Evolutionary conservation across 768 basidiomycete genomes (phyloP), one percentile per base, ranked within the genome.

Genomic region (Auricularia heimuer): DNA sequence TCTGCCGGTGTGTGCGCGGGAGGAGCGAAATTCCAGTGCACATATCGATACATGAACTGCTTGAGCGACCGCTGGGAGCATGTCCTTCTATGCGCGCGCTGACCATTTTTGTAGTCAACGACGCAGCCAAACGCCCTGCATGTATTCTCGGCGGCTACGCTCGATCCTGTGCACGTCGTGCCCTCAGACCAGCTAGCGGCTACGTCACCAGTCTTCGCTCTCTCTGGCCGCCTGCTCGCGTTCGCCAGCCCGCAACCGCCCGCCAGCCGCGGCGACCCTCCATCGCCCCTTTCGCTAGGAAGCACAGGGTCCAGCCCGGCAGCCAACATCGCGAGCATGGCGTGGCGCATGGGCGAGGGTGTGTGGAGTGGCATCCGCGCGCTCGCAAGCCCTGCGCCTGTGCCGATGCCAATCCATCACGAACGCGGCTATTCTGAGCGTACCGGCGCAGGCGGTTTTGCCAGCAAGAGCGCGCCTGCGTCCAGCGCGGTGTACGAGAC

Each of bases 181-280:
- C 72, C 79, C 34, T 51, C 62, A 24, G 21, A 63, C 78, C 79
- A 4, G 65, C 79, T 54, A 76, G 76, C 24, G 79, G 65, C 67
- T 61, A 34, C 67, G 44, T 45, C 29, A 69, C 83, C 89, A 1
- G 74, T 87, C 10, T 89, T 83, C 70, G 78, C 85, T 3, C 76
- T 88, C 21, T 85, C 85, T 12, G 74, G 79, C 42, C 85, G 88
- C 10, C 81, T 91, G 33, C 77, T 90, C 14, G 87, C 85, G 3
- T 89, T 82, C 68, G 80, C 82, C 8, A 75, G 77, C n/a, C 75
- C 73, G 10, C 70, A 76, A 62, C 56, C 56, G 34, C 37, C 54
- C 45, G 34, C 24, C 6, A 29, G 56, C 34, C 14, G 64, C 66
- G 29, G 61, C 63, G 0, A 33, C 69, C 29, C 68, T 63, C 62